phyloP scores from a whole-genome alignment of 1,139 yeast species.

The Debaryomyces fabryi region DNA sequence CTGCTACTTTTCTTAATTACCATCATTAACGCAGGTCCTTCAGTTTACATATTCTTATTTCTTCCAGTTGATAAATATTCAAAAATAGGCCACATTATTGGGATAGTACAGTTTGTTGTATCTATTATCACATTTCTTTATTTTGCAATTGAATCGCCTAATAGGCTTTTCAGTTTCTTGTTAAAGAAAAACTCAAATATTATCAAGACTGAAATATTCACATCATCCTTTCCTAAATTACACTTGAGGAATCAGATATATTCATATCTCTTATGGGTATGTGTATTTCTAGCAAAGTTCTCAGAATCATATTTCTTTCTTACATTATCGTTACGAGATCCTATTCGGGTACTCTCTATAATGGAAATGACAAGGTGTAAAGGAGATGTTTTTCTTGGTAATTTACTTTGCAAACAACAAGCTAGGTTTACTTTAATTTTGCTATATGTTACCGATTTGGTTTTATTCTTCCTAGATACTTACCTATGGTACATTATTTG shows the following conservation, averaged over 20 bases:
- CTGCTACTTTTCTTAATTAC: conserved; percentile 46
- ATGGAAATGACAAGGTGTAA: conserved; percentile 44
- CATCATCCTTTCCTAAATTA: conserved; percentile 58
- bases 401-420: conserved; percentile 41
- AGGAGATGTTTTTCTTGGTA: conserved; percentile 49
- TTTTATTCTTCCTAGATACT: conserved; percentile 55
- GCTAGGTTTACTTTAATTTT: conserved; percentile 41
- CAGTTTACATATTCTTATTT: conserved; percentile 59
- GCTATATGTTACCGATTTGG: conserved; percentile 44
- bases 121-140: conserved; percentile 64
- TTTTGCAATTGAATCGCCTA: conserved; percentile 57
- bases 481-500: conserved; percentile 60
- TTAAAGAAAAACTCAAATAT: conserved; percentile 11
- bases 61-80: conserved; percentile 57
- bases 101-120: conserved; percentile 60
- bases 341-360: conserved; percentile 48
- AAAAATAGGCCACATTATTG: conserved; percentile 48
- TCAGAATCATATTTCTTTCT: conserved; percentile 67
- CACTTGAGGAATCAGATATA: conserved; percentile 52
- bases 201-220: conserved; percentile 31
- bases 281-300: conserved; percentile 72
- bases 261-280: conserved; percentile 67
- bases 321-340: conserved; percentile 50
- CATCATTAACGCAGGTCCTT: conserved; percentile 58
- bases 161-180: conserved; percentile 45